phyloP scores from a whole-genome alignment of 768 basidiomycete species.

The Hypholoma sublateritium region DNA sequence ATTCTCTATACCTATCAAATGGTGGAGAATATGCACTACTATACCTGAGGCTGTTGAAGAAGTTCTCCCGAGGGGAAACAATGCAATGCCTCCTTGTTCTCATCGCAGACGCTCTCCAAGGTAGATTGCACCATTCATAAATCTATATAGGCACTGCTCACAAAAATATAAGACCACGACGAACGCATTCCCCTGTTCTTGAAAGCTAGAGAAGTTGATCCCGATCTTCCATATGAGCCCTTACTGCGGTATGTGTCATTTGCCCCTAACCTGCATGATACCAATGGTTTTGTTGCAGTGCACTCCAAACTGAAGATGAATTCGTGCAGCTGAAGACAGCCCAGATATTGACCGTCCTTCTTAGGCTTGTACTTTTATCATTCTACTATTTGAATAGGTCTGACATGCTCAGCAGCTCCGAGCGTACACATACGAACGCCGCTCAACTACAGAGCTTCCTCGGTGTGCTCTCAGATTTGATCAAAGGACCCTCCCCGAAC shows the following conservation, averaged over 20 bases:
- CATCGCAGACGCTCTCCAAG: conserved; percentile 85
- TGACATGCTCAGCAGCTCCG: conserved; percentile 38
- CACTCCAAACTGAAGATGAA: conserved; percentile 85
- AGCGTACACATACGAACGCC: conserved; percentile 44
- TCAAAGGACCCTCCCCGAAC: conserved; percentile 59
- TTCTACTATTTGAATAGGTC: conserved; percentile 3
- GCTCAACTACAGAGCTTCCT: conserved; percentile 64
- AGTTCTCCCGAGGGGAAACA: conserved; percentile 79
- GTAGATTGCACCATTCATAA: conserved; percentile 31
- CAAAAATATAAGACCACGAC: conserved; percentile 64
- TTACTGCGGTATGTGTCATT: conserved; percentile 58
- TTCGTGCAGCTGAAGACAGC: conserved; percentile 91
- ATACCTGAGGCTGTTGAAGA: conserved; percentile 87
- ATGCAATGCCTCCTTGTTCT: conserved; percentile 85
- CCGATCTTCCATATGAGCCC: conserved; percentile 79
- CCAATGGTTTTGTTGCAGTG: conserved; percentile 41
- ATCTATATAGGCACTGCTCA: not conserved
- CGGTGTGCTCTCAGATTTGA: conserved; percentile 54
- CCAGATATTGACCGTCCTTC: conserved; percentile 84
- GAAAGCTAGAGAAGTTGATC: conserved; percentile 57
- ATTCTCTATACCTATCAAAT: conserved; percentile 80
- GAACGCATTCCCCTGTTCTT: conserved; percentile 82
- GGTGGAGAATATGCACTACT: conserved; percentile 81
- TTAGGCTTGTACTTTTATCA: conserved; percentile 49
- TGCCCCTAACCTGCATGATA: not conserved